Evolutionary conservation across 2,329 filamentous ascomycete genomes (phyloP), one percentile per base, ranked within the genome.

Genomic region (Fusarium robinianum): DNA sequence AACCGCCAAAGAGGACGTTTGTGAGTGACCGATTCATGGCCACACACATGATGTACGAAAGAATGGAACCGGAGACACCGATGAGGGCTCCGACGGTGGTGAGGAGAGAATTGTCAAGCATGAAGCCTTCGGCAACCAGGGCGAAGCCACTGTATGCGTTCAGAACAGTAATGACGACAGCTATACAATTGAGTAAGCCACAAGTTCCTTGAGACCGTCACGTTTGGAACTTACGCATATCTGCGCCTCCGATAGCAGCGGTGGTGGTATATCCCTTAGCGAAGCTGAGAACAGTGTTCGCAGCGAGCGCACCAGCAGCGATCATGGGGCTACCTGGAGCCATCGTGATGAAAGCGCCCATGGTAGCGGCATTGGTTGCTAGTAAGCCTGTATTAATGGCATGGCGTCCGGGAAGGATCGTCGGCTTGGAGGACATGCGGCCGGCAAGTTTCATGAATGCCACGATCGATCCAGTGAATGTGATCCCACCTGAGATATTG

Each of bases 81-180:
- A 96, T 96, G 2, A 96, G 74, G 0, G 89, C 88, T 3, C 90
- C 90, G 3, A 95, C 86, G 1, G 87, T 90, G 0, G 89, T 95
- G 1, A 96, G 75, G 1, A 96, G 76, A 0, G 90, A 83, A 46
- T 95, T 95, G 56, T 94, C 84, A 10, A 96, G 75, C 90, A 96
- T 96, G 65, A 95, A 85, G 0, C 90, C 90, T 67, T 96, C 90
- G 0, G 90, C 90, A 0, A 96, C 89, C 3, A 96, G 77, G 0
- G 90, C 90, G 45, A 95, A 96, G 9, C 90, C 90, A 33, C 88
- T 92, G 65, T 95, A 95, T 0, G 90, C 90, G 58, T 95, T 96
- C 14, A 96, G 71, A 1, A 95, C 90, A 0, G 89, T 95, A 52
- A 95, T 95, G 21, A 94, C 88, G 5, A 95, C 89, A 10, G 86